Evolutionary conservation across 768 basidiomycete species (phyloP), one percentile per base, ranked within the genome.

Genomic region (Clitopilus hobsonii): DNA sequence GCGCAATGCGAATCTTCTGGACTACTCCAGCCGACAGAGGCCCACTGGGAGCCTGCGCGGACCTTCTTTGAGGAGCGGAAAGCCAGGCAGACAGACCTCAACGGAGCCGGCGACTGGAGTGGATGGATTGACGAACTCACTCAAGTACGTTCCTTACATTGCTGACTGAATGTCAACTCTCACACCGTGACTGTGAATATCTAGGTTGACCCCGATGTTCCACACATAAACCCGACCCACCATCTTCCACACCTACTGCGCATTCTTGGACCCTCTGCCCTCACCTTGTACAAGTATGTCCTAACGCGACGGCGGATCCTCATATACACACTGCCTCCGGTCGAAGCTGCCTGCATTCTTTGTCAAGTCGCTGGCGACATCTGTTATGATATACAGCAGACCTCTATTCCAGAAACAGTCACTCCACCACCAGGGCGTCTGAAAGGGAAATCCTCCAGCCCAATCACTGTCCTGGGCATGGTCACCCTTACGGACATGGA

Each of bases 251-350:
- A 90, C 56, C 71, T 93, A 20, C 70, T 93, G 25, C 84, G 85
- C 25, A 84, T 91, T 52, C 74, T 94, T 23, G 91, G 91, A 0
- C 89, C 90, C 0, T 89, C 89, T 1, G 81, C 83, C 0, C 69
- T 93, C 29, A 92, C 89, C 0, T 68, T 93, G 2, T 90, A 89
- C 71, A 91, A 91, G 62, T 83, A 91, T 61, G 80, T 90, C 14
- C 75, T 93, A 4, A 85, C 85, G 0, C 79, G 91, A 5, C 82
- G 77, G 52, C 76, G 91, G 14, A 81, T 93, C n/a, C 72, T 94
- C 30, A 85, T 94, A 28, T 89, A 89, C 64, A 89, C 91, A 0
- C 72, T 83, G 1, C 89, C 90, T 0, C 88, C 90, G 0, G 88
- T 92, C 11, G 88, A 92, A 64, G 81, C 83, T 0, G 88, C 91